A percentile compares a stretch with the other conserved stretches of the same genome.
These are phyloP conservation scores for Hypericum perforatum DNA, from an alignment of 345 rosid species.

Conservation along the genomic window DNA sequence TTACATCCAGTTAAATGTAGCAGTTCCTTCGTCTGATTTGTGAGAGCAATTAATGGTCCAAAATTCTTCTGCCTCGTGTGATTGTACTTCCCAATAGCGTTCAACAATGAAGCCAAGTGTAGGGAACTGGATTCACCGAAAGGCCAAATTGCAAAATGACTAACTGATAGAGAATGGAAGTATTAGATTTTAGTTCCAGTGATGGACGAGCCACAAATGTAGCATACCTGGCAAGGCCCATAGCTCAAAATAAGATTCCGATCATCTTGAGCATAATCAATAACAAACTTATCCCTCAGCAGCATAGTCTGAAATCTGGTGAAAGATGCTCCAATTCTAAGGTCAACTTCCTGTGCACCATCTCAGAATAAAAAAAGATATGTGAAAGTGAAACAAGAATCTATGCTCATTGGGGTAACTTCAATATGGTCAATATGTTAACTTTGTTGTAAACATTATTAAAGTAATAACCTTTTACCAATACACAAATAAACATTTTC, in stretches of 20 bases:
- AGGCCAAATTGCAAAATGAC: constrained; percentile 16
- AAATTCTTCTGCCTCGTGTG: constrained; percentile 95
- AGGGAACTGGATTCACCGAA: constrained; percentile 53
- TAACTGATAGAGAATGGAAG: constrained; percentile 2
- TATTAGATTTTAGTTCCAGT: constrained; percentile 10
- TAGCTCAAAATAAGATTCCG: constrained; percentile 84
- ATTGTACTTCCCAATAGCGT: constrained; percentile 88
- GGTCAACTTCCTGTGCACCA: constrained; percentile 71
- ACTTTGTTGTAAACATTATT: no score
- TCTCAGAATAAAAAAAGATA: neutral
- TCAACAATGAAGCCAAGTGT: constrained; percentile 95
- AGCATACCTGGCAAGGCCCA: constrained; percentile 92
- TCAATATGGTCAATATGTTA: no score
- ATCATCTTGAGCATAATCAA: constrained; percentile 63
- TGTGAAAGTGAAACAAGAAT: neutral
- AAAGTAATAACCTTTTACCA: no score
- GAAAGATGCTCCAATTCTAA: constrained; percentile 95
- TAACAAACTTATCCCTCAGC: constrained; percentile 63
- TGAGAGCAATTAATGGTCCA: constrained; percentile 89
- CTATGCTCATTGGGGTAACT: no score
- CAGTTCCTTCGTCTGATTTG: constrained; percentile 61
- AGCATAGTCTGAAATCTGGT: constrained; percentile 96
- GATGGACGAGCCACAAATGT: neutral
- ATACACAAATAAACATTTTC: no score
- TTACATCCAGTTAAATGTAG: constrained; percentile 87